Evolutionary conservation across 2,329 filamentous ascomycete genomes (phyloP), one percentile per base, ranked within the genome.

Genomic region (Akanthomyces lecanii): DNA sequence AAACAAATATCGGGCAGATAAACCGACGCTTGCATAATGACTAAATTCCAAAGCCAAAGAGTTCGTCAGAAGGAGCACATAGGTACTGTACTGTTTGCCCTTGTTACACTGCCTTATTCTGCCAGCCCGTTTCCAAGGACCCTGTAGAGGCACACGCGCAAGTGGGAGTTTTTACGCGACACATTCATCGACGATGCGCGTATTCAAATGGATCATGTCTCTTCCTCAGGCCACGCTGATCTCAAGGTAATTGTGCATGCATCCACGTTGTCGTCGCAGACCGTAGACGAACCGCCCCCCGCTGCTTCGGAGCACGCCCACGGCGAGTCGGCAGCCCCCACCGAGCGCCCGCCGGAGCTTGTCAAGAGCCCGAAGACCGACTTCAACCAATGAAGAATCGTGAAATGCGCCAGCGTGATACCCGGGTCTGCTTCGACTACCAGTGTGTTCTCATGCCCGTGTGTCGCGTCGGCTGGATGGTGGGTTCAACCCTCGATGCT

Each of bases 341-440:
- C 52, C 4, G 52, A 21, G 42, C 54, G 38, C 45, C 61, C 62
- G 58, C 68, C 71, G 70, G 70, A 68, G 65, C 63, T 60, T 67
- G 65, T 36, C 65, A 69, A 69, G 62, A 72, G 61, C 65, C 71
- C 71, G 71, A 72, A 71, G 53, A 67, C 71, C 71, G 70, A 66
- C 30, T 30, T 3, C 40, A 51, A 21, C 52, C 23, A 62, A 52
- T 61, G 28, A 50, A 18, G 30, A 28, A 12, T 8, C 25, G 18
- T n/a, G 25, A 16, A n/a, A 36, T 47, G 28, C 3, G 12, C 14
- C 52, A 44, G 25, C 12, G 6, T 18, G 14, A 38, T 38, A 30
- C n/a, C 18, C 4, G 18, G 11, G 23, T 42, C 18, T 25, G 2
- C 23, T 28, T 40, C 36, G 36, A 38, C 12, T 21, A 21, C 21